phyloP scores from a whole-genome alignment of 1,139 yeast genomes.

The Magnusiomyces magnusii region DNA sequence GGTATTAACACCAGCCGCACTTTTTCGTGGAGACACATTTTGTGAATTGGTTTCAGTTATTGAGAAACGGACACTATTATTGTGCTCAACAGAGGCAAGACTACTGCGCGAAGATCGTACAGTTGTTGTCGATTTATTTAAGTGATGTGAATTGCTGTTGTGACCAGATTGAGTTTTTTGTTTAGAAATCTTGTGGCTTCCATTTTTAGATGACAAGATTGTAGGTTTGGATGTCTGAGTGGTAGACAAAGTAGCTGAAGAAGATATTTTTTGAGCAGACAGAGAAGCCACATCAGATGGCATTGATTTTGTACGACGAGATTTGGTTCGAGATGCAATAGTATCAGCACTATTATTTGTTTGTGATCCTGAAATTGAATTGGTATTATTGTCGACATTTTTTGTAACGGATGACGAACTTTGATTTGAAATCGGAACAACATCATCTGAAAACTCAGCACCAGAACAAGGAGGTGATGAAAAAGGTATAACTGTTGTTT shows the following conservation, averaged over 20 bases:
- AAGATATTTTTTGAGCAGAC: background rate
- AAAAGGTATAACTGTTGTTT: background rate
- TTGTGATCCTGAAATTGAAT: background rate
- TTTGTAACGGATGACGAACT: background rate
- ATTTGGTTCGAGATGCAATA: background rate
- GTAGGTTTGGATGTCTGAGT: background rate
- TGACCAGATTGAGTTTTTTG: background rate
- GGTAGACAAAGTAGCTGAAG: background rate
- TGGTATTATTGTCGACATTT: background rate
- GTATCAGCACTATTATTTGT: background rate
- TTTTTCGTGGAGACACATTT: background rate
- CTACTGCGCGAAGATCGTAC: too few species aligned
- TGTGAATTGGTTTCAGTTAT: background rate
- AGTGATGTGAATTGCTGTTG: background rate
- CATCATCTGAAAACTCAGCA: too few species aligned
- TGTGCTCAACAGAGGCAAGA: too few species aligned
- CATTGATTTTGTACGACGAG: background rate
- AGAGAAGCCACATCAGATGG: background rate
- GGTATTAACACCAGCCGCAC: background rate
- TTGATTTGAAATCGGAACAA: background rate
- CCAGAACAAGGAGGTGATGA: background rate
- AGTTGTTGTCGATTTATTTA: background rate
- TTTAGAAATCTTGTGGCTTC: background rate
- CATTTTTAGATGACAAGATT: background rate
- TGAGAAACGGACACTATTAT: background rate